Base-by-base conservation (phyloP, 2,329 filamentous ascomycete genomes). In the Aureobasidium sp. region DNA sequence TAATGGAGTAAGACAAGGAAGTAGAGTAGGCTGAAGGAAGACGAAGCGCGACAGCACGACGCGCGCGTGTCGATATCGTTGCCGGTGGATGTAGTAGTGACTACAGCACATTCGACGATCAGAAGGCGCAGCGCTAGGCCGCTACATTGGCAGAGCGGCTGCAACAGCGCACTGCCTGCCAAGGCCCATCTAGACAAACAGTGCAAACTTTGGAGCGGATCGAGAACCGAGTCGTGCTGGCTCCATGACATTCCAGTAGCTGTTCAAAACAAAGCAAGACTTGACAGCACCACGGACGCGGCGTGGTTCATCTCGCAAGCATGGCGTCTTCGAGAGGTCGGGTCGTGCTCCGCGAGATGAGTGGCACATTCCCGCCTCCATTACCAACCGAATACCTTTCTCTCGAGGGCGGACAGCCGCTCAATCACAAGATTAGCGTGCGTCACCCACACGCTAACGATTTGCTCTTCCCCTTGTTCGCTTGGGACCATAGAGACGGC, bases 401-500 rank as follows among this genome's bases (percentile, higher is more conserved):
- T 29, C 33, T 54, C 27, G 29, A 54, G 25, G 8, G 27, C n/a
- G 50, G 50, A 29, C 50, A 31, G 50, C 50, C 50, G 9, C 50
- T 31, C 50, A 36, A 54, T 29, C 29, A 54, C 25, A 54, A 54
- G 29, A 54, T 54, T 36, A 54, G 50, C 50, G 50, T 54, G 50
- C 50, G 50, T 29, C 50, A 54, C 27, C 50, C 50, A 36, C 29
- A 54, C 29, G 36, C 33, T 29, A 54, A 54, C 50, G 50, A 54
- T 29, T 27, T 54, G 27, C 50, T 54, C 16, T 54, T 54, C 16
- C 33, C 27, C n/a, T 29, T 54, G 25, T 36, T 36, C 40, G 40
- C 40, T 43, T 43, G 40, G 40, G 40, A 43, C 40, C 40, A 43
- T 43, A 38, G 38, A 36, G 25, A 55, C 31, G 51, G 51, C 16